Conservation (phyloP, 2,329 filamentous ascomycete genomes). For the Nemania abortiva region DNA sequence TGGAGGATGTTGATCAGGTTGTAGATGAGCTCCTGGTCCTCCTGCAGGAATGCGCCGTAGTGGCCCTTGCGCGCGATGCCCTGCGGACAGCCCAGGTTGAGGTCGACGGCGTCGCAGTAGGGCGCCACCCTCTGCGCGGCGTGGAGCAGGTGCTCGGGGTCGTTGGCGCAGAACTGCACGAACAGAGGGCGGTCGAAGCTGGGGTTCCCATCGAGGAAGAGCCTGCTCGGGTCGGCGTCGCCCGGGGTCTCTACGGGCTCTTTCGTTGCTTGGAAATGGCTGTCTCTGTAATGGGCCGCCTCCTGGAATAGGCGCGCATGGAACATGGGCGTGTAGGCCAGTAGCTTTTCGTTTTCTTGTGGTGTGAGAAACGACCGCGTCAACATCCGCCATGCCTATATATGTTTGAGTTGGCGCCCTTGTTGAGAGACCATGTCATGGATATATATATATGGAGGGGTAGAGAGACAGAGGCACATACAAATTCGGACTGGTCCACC, state of each 20-base stretch:
- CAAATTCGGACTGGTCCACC: slow-evolving; percentile 99
- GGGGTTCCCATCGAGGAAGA: slow-evolving; percentile 88
- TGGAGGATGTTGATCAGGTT: slow-evolving; percentile 87
- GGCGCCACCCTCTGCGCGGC: slow-evolving; percentile 84
- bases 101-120: slow-evolving; percentile 93
- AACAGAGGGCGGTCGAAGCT: slow-evolving; percentile 87
- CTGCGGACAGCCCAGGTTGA: slow-evolving; percentile 96
- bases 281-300: slow-evolving; percentile 78
- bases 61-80: slow-evolving; percentile 91
- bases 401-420: neutral
- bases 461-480: slow-evolving; percentile 60
- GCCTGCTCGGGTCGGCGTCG: slow-evolving; percentile 37
- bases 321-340: slow-evolving; percentile 96
- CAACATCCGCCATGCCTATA: slow-evolving; percentile 93
- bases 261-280: slow-evolving; percentile 80
- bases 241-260: slow-evolving; percentile 42
- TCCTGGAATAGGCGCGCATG: slow-evolving; percentile 91
- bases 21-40: slow-evolving; percentile 87
- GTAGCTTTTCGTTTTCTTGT: slow-evolving; percentile 71
- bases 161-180: slow-evolving; percentile 96
- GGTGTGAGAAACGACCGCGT: slow-evolving; percentile 89
- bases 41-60: slow-evolving; percentile 95
- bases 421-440: slow-evolving; percentile 24
- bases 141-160: slow-evolving; percentile 80
- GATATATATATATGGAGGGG: neutral